A percentile compares a stretch with the other conserved stretches of the same genome.
phyloP scores from a whole-genome alignment of 164 flowering plant genomes.

The Umbilicus rupestris region DNA sequence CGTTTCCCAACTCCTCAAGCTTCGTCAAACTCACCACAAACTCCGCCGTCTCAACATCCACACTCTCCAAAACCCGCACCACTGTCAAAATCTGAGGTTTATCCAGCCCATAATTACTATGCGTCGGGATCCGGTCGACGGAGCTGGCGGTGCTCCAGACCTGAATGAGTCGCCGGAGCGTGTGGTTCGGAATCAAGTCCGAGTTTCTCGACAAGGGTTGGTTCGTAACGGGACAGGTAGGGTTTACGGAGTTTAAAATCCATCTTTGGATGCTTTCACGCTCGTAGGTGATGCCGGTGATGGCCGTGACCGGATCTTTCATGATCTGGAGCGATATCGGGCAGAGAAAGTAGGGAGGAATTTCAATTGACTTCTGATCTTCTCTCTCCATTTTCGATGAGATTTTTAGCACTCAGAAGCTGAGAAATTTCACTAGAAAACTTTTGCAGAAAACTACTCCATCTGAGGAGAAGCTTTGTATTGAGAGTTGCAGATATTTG shows the following conservation, averaged over 20 bases:
- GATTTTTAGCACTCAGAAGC: too few species aligned
- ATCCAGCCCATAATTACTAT: constrained; percentile 12
- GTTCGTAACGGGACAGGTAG: constrained; percentile 46
- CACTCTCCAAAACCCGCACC: constrained; percentile 8
- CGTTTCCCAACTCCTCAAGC: constrained; percentile 20
- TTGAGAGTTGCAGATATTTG: too few species aligned
- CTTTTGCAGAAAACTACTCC: background rate
- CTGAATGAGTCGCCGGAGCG: constrained; percentile 45
- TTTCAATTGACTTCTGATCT: constrained; percentile 16
- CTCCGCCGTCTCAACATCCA: constrained; percentile 4
- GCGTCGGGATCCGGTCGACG: constrained; percentile 31
- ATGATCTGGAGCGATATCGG: constrained; percentile 59
- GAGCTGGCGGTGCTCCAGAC: constrained; percentile 35
- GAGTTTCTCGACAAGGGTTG: constrained; percentile 25
- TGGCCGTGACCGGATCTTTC: constrained; percentile 51
- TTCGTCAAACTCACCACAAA: constrained; percentile 13
- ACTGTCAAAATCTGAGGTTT: constrained; percentile 20
- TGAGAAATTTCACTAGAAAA: background rate
- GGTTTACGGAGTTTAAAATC: constrained; percentile 20
- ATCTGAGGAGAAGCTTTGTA: too few species aligned
- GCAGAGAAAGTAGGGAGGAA: constrained; percentile 42
- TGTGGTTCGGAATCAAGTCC: constrained; percentile 43
- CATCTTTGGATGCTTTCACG: constrained; percentile 47
- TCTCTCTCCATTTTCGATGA: constrained; percentile 8
- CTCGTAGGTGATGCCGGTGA: constrained; percentile 57